Conservation (phyloP, 2,329 filamentous ascomycete species). For the Aureobasidium subglaciale region DNA sequence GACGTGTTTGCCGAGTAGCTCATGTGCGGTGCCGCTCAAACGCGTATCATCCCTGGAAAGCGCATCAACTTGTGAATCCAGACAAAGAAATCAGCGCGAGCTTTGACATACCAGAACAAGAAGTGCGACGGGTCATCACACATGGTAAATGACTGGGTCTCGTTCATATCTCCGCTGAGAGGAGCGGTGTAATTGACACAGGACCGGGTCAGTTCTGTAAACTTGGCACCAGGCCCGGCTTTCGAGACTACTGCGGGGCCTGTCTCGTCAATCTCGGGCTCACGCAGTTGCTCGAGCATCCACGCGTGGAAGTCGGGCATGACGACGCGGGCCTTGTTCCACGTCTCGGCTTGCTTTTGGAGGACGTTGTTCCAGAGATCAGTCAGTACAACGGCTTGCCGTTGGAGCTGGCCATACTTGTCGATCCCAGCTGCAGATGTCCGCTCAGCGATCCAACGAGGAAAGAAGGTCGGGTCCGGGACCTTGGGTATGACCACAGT, state of each 20-base stretch:
- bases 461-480: conserved; percentile 14
- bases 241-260: neutral
- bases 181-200: conserved; percentile 15
- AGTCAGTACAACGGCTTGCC: conserved; percentile 13
- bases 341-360: neutral
- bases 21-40: conserved; percentile 16
- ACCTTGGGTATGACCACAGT: conserved; percentile 14
- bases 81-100: conserved; percentile 9
- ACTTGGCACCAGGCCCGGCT: neutral
- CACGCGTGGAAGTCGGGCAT: conserved; percentile 13
- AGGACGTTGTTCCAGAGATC: conserved; percentile 12
- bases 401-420: conserved; percentile 11
- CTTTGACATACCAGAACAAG: conserved; percentile 16
- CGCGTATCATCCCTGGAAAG: conserved; percentile 14
- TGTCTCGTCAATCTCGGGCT: conserved; percentile 8
- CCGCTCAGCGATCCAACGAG: conserved; percentile 8
- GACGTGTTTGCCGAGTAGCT: conserved; percentile 13
- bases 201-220: conserved; percentile 6
- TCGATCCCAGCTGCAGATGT: conserved; percentile 8
- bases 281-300: conserved; percentile 14
- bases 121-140: conserved; percentile 12
- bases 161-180: neutral
- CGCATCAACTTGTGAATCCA: neutral
- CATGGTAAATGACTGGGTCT: conserved; percentile 3
- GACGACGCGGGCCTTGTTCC: conserved; percentile 6